Conservation (phyloP, 805 yeast species). For the Zygoascus flipseniorum region DNA sequence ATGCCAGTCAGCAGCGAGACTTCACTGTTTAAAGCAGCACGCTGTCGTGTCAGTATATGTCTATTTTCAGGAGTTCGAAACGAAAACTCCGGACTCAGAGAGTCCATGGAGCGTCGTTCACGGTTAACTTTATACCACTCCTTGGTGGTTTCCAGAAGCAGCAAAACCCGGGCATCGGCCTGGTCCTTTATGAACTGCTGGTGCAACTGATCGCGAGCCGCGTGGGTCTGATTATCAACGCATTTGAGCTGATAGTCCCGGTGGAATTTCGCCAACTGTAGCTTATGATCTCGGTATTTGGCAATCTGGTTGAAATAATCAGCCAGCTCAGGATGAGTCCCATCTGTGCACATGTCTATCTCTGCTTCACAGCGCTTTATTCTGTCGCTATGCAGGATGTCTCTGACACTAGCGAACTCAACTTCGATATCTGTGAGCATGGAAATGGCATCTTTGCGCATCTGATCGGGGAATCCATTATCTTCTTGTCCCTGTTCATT, state of each 20-base stretch:
- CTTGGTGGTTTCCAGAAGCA: slow-evolving; percentile 67
- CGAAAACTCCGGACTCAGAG: slow-evolving; percentile 40
- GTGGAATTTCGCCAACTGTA: slow-evolving; percentile 40
- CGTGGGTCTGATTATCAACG: slow-evolving; percentile 71
- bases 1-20: slow-evolving; percentile 64
- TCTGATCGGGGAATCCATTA: slow-evolving; percentile 29
- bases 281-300: slow-evolving; percentile 61
- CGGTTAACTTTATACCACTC: slow-evolving; percentile 88
- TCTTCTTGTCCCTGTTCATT: slow-evolving; percentile 21
- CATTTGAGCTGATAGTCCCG: slow-evolving; percentile 65
- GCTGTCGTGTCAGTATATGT: slow-evolving; percentile 50
- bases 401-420: slow-evolving; percentile 79
- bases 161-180: slow-evolving; percentile 55
- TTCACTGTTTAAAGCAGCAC: slow-evolving; percentile 60
- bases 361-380: slow-evolving; percentile 70
- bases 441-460: slow-evolving; percentile 55
- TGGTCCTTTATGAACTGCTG: slow-evolving; percentile 68
- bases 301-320: slow-evolving; percentile 64
- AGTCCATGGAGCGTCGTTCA: slow-evolving; percentile 78
- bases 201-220: slow-evolving; percentile 70
- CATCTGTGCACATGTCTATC: slow-evolving; percentile 75
- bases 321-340: slow-evolving; percentile 85
- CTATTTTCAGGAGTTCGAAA: slow-evolving; percentile 34
- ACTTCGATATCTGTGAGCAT: slow-evolving; percentile 74
- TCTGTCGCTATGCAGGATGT: slow-evolving; percentile 76